Base-by-base conservation (phyloP, 2,329 filamentous ascomycete genomes). In the Beauveria pseudobassiana region DNA sequence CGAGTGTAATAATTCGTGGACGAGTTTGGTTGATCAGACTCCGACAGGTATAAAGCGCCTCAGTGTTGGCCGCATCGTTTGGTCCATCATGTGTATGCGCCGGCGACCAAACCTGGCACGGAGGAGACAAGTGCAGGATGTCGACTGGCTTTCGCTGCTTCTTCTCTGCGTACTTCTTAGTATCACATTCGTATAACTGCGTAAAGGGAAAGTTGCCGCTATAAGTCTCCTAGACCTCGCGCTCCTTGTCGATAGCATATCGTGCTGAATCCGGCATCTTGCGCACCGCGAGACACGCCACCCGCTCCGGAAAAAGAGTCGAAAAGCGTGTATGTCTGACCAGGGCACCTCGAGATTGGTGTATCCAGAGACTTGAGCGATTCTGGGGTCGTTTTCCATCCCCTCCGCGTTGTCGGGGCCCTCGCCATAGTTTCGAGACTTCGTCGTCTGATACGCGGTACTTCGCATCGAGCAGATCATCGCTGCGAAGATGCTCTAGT, bases 251-350 rank as follows among this genome's bases (percentile, higher is more conserved):
- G 12, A 93, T 82, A 0, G 82, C 86, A 71, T 84, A 86, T 26
- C 76, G 74, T 0, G 90, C 69, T 73, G 16, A 92, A 74, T 0
- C 89, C 88, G 0, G 79, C 79, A 16, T 71, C 70, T 22, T 76
- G 69, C 0, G 88, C 88, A 0, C 88, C 90, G 2, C 81, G 76
- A 0, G 88, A 89, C 1, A 84, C 83, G 5, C 90, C 90, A 0
- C 91, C 90, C 1, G 83, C 88, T 1, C 90, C 89, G 40, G 84
- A 88, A 65, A 90, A 95, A 0, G 82, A 80, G 68, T 95, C 91
- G 1, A 84, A 88, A 26, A 87, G 83, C 0, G 85, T 89, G 63
- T 90, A 90, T 45, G 76, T 77, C 51, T 83, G 80, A 0, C 71
- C 71, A 0, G 61, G 62, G 0, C 22, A 5, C 67, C 61, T 5